phyloP scores from a whole-genome alignment of 805 yeast species.

The Candida succiphila region DNA sequence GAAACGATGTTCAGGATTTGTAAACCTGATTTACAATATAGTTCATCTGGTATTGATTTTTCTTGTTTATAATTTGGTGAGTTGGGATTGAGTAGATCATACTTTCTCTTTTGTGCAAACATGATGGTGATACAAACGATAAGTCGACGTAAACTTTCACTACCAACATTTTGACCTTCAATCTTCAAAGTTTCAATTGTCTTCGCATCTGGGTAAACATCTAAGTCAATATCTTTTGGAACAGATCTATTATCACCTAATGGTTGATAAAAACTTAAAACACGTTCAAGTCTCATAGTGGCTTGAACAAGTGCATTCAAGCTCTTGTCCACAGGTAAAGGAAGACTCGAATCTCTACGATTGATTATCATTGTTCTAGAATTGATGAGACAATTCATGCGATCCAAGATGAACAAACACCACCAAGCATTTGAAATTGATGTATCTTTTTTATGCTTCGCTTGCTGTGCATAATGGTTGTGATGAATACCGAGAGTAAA shows the following conservation, averaged over 20 bases:
- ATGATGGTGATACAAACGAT: conserved; percentile 10
- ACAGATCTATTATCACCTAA: conserved; percentile 15
- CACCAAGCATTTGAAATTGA: conserved; percentile 25
- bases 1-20: conserved; percentile 11
- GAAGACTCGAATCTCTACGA: conserved; percentile 27
- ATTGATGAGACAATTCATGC: conserved; percentile 27
- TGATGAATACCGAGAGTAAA: conserved; percentile 29
- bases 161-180: conserved; percentile 6
- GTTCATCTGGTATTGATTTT: conserved; percentile 10
- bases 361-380: conserved; percentile 28
- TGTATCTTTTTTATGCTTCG: conserved; percentile 7
- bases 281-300: conserved; percentile 23
- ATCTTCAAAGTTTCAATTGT: conserved; percentile 4
- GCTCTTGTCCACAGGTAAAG: conserved; percentile 16
- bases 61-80: conserved; percentile 5
- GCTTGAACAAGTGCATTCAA: conserved; percentile 22
- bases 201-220: conserved; percentile 5
- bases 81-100: conserved; percentile 8
- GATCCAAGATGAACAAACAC: conserved; percentile 28
- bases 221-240: conserved; percentile 17
- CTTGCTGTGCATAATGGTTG: conserved; percentile 8
- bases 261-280: conserved; percentile 28
- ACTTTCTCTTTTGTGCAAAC: conserved; percentile 12
- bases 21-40: conserved; percentile 8
- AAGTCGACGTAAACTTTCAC: conserved; percentile 10